phyloP scores from a whole-genome alignment of 2,329 filamentous ascomycete species.

The Cladosporium colombiae region DNA sequence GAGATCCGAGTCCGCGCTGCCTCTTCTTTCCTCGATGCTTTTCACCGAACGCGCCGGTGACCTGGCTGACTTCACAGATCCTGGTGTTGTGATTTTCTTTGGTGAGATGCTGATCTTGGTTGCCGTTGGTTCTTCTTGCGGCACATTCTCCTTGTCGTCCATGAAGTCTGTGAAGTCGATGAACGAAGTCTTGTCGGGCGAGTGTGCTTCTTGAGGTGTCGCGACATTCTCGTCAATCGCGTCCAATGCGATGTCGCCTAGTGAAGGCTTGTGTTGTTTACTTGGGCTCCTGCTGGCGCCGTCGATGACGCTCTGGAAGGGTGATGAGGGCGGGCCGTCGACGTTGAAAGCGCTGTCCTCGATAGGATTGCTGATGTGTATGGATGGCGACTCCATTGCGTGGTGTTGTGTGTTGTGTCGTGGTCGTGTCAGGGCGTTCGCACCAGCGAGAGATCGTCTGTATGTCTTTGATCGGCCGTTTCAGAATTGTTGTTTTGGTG shows the following conservation, averaged over 20 bases:
- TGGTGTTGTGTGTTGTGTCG: constrained; percentile 7
- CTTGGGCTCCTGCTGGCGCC: constrained; percentile 35
- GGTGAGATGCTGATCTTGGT: constrained; percentile 30
- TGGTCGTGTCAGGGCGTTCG: constrained; percentile 1
- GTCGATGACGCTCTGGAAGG: constrained; percentile 50
- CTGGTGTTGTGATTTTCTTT: constrained; percentile 29
- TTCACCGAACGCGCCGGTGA: constrained; percentile 14
- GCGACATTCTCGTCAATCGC: constrained; percentile 20
- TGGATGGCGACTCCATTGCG: constrained; percentile 21
- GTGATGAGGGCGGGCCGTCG: constrained; percentile 46
- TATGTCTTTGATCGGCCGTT: constrained; percentile 11
- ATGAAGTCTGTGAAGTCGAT: constrained; percentile 19
- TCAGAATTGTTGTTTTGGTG: background rate
- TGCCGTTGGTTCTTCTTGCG: constrained; percentile 23
- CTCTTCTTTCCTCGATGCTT: constrained; percentile 24
- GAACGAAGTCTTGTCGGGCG: constrained; percentile 23
- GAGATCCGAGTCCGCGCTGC: constrained; percentile 31
- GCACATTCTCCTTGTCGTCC: constrained; percentile 38
- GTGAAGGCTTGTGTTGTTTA: constrained; percentile 31
- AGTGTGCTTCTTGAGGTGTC: constrained; percentile 24
- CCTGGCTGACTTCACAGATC: constrained; percentile 21
- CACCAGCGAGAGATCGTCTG: background rate
- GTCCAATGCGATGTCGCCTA: constrained; percentile 5
- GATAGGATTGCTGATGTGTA: constrained; percentile 14
- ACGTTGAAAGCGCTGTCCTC: constrained; percentile 17